A percentile compares a stretch with the other conserved stretches of the same genome.
These are phyloP conservation scores for Madurella mycetomatis DNA, from an alignment of 2,329 filamentous ascomycete species.

Conservation along the genomic window DNA sequence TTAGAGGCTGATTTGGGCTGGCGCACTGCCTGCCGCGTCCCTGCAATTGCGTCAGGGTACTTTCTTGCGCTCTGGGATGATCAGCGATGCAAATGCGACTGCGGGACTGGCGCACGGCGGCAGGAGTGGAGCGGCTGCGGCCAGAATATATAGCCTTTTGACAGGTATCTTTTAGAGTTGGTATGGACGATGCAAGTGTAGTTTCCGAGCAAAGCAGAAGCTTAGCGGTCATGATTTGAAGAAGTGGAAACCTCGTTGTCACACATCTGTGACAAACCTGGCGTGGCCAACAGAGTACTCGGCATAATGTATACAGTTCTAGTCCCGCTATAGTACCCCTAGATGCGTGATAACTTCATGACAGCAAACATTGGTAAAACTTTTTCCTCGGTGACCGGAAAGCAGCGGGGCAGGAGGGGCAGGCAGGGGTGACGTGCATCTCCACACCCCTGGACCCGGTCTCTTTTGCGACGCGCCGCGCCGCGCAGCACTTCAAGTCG, in stretches of 20 bases:
- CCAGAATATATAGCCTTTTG: background rate
- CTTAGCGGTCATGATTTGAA: too few species aligned
- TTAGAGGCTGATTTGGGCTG: slow-evolving; percentile 7
- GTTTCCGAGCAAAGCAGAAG: too few species aligned
- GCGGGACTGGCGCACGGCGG: background rate
- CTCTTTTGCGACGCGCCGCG: too few species aligned
- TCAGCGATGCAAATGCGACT: background rate
- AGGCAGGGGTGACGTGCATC: too few species aligned
- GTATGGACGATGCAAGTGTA: too few species aligned
- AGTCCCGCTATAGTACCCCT: background rate
- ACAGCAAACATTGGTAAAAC: background rate
- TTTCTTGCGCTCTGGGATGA: background rate
- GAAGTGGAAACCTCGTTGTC: too few species aligned
- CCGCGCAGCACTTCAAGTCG: too few species aligned
- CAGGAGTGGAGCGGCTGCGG: background rate
- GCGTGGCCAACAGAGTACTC: background rate
- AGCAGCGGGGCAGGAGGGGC: too few species aligned
- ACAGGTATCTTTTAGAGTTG: too few species aligned
- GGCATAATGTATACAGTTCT: background rate
- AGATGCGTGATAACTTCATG: background rate
- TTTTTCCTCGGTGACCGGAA: background rate
- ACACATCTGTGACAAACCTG: too few species aligned
- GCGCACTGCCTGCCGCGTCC: background rate
- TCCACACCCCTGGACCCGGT: background rate
- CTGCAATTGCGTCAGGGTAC: slow-evolving; percentile 1